phyloP scores from a whole-genome alignment of 805 yeast species.

The Teunomyces funiuensis region DNA sequence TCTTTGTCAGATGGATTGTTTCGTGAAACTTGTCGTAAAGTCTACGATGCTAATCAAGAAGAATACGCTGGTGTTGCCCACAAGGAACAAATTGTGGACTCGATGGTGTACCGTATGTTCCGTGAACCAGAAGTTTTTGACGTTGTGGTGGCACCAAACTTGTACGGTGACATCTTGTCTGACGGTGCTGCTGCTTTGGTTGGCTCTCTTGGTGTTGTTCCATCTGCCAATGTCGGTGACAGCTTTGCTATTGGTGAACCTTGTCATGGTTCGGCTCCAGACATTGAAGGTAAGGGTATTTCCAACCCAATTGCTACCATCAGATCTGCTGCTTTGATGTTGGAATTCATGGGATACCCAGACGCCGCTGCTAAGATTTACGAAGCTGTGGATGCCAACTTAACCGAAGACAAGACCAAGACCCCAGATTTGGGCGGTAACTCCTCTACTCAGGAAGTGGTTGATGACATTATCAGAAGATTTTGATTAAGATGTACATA shows the following conservation, averaged over 20 bases:
- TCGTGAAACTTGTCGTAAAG: conserved; percentile 77
- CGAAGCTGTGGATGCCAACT: conserved; percentile 91
- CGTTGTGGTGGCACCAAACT: conserved; percentile 97
- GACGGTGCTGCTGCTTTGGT: conserved; percentile 99
- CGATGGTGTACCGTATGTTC: conserved; percentile 98
- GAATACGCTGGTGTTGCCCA: conserved; percentile 61
- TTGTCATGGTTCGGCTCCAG: conserved; percentile 99
- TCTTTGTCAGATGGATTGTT: conserved; percentile 92
- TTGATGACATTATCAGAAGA: conserved; percentile 71
- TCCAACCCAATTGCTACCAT: conserved; percentile 97
- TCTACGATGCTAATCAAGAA: conserved; percentile 57
- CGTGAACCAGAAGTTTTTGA: conserved; percentile 97
- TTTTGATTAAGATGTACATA: conserved; percentile 14
- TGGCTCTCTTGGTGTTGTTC: conserved; percentile 97
- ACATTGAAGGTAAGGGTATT: conserved; percentile 92
- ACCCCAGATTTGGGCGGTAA: conserved; percentile 97
- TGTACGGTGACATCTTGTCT: conserved; percentile 94
- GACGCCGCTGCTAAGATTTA: conserved; percentile 90
- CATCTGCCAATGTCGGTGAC: conserved; percentile 97
- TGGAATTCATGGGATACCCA: conserved; percentile 91
- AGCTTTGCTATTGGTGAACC: conserved; percentile 97
- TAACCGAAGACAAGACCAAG: conserved; percentile 70
- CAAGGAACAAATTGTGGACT: conserved; percentile 97
- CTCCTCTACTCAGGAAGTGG: conserved; percentile 82
- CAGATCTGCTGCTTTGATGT: conserved; percentile 95